Evolutionary conservation across 1,139 yeast species (phyloP).

Genomic region (Hemisphaericaspora xylanilytica): DNA sequence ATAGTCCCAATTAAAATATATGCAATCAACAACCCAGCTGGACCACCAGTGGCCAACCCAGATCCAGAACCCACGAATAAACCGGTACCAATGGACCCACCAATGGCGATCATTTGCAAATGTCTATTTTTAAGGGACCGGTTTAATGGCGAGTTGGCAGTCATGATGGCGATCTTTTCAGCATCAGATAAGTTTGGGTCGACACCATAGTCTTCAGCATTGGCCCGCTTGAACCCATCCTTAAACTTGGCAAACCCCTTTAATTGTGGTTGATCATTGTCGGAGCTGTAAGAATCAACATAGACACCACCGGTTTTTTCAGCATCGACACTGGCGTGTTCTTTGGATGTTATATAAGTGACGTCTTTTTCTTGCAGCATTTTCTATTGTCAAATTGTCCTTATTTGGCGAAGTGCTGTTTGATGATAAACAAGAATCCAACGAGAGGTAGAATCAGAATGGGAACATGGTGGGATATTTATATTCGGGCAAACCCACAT

Average conservation of each 20-base stretch:
- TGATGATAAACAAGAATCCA: too few species aligned
- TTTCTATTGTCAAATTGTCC: too few species aligned
- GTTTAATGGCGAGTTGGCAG: slow-evolving; percentile 70
- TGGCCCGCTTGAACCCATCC: slow-evolving; percentile 59
- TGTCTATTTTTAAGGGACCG: slow-evolving; percentile 63
- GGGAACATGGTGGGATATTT: not conserved
- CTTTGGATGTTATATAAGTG: slow-evolving; percentile 40
- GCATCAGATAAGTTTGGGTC: slow-evolving; percentile 67
- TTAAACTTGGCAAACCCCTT: slow-evolving; percentile 43
- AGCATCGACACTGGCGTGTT: slow-evolving; percentile 30
- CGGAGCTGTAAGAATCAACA: slow-evolving; percentile 21
- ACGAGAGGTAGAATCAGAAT: too few species aligned
- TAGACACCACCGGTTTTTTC: slow-evolving; percentile 45
- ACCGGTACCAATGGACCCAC: slow-evolving; percentile 87
- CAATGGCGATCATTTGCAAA: slow-evolving; percentile 83
- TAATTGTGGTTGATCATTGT: not conserved
- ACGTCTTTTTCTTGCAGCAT: slow-evolving; percentile 45
- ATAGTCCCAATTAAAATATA: slow-evolving; percentile 45
- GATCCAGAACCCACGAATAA: slow-evolving; percentile 67
- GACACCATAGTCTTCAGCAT: slow-evolving; percentile 47
- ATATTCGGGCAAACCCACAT: too few species aligned
- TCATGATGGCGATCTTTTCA: slow-evolving; percentile 64
- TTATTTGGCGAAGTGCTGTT: too few species aligned
- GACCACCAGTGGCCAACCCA: slow-evolving; percentile 62
- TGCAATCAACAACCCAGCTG: slow-evolving; percentile 70